Base-by-base conservation (phyloP, 139 green algal species). In the Astrephomene gubernaculifera region DNA sequence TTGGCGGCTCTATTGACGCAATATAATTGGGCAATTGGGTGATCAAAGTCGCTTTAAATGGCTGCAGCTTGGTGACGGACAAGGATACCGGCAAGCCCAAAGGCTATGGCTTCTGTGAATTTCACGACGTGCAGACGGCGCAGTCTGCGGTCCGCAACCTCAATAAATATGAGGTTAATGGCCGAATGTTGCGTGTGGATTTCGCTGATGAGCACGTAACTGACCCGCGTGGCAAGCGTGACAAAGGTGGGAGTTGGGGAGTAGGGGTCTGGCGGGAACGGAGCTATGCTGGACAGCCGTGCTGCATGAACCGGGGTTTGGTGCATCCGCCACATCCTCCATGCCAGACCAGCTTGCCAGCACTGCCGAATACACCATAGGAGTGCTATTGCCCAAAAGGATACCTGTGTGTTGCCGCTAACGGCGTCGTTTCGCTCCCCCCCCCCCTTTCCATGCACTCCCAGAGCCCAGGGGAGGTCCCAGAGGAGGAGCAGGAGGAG, bases 71-170 rank as follows among this genome's bases (percentile, higher is more conserved):
- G 45, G 94, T 99, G n/a, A 94, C 82, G 2, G 97, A 99, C 44
- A 90, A 94, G 8, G 97, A 99, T 22, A 98, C 96, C 0, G 97
- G 97, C 31, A 98, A 96, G 85, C 91, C 93, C 2, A 98, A 98
- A 43, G 97, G 97, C 27, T 99, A 97, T 88, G 97, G 94, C 0
- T 99, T 99, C 68, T 95, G 93, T 41, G 97, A 99, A 79, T 99
- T 94, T 82, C 94, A 91, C 74, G 97, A 99, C 90, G 88, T 93
- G 9, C 83, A 90, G 45, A 97, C 94, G n/a, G 97, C 97, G 24
- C 90, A 98, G 83, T 96, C 90, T 71, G 95, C 95, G 2, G 90
- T 96, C 38, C 89, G 96, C 49, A 99, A 99, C 81, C 81, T 86
- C 14, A 91, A 95, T 69, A 91, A 93, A 36, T 87, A 89, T 41